These are phyloP conservation scores for Pseudozyma pruni DNA, from an alignment of 1,284 basidiomycete genomes.

Conservation along the genomic window DNA sequence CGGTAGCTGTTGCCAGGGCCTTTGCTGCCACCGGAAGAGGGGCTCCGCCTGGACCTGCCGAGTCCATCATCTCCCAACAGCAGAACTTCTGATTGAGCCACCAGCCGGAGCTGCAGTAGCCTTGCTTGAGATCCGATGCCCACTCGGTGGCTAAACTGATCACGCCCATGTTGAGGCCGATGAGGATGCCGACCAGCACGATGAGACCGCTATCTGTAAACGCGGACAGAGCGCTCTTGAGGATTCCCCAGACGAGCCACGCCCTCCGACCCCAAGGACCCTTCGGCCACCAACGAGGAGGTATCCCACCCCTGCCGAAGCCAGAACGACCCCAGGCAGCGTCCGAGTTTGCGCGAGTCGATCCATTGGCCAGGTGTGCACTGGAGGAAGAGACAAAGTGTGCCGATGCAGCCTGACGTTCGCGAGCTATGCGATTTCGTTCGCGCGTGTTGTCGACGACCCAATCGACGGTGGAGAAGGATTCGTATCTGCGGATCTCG, in stretches of 20 bases:
- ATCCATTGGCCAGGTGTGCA: slow-evolving; percentile 49
- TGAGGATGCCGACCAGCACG: slow-evolving; percentile 76
- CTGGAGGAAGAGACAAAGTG: slow-evolving; percentile 46
- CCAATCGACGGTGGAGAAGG: slow-evolving; percentile 65
- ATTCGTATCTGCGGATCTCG: slow-evolving; percentile 60
- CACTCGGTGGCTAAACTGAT: slow-evolving; percentile 97
- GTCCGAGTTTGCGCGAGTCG: slow-evolving; percentile 27
- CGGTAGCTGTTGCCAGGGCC: slow-evolving; percentile 33
- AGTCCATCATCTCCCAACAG: slow-evolving; percentile 80
- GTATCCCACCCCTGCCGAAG: slow-evolving; percentile 35
- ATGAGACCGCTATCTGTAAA: slow-evolving; percentile 63
- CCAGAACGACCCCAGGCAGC: slow-evolving; percentile 37
- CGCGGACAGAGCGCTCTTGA: slow-evolving; percentile 46
- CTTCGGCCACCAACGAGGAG: slow-evolving; percentile 52
- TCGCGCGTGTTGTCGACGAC: slow-evolving; percentile 65
- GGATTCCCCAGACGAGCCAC: slow-evolving; percentile 53
- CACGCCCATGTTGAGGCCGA: slow-evolving; percentile 91
- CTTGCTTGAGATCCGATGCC: slow-evolving; percentile 97
- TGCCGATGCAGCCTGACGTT: slow-evolving; percentile 44
- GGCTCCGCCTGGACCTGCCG: slow-evolving; percentile 57
- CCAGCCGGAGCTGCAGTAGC: slow-evolving; percentile 96
- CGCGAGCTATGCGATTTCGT: slow-evolving; percentile 58
- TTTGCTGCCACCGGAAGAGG: slow-evolving; percentile 46
- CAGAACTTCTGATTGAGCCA: slow-evolving; percentile 99
- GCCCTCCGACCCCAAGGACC: slow-evolving; percentile 38